These are phyloP conservation scores for Goffeauzyma gilvescens DNA, from an alignment of 768 basidiomycete genomes.

Conservation along the genomic window DNA sequence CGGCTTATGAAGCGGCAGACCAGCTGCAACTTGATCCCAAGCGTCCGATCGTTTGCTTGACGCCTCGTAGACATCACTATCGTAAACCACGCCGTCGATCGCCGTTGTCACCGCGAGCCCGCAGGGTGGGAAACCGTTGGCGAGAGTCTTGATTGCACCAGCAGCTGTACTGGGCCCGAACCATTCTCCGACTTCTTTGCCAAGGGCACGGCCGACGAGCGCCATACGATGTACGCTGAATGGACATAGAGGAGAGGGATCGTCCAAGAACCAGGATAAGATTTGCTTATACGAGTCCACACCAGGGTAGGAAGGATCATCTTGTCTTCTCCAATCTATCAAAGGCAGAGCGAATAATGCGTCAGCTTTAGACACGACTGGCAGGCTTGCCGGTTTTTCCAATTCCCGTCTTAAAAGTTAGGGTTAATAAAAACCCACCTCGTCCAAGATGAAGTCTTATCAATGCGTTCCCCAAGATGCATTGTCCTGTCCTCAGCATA, in stretches of 20 bases:
- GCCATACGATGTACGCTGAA: constrained; percentile 97
- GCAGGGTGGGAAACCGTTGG: constrained; percentile 58
- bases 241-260: constrained; percentile 60
- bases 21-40: constrained; percentile 11
- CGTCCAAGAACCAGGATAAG: constrained; percentile 86
- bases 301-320: too few species aligned
- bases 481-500: constrained; percentile 75
- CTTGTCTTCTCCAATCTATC: too few species aligned
- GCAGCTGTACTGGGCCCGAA: constrained; percentile 97
- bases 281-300: constrained; percentile 79
- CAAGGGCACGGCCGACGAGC: constrained; percentile 77
- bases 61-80: constrained; percentile 66
- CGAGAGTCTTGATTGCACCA: constrained; percentile 72
- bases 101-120: constrained; percentile 66
- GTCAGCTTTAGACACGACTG: too few species aligned
- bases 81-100: constrained; percentile 61
- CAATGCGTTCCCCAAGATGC: constrained; percentile 61
- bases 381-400: too few species aligned
- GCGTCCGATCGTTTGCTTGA: constrained; percentile 33
- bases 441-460: constrained; percentile 55
- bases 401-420: too few species aligned
- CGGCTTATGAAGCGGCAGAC: constrained; percentile 3
- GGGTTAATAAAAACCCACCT: constrained; percentile 38
- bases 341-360: too few species aligned
- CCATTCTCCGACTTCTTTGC: constrained; percentile 92